Base-by-base conservation (phyloP, 192 early-diverging fungal species). In the Endogone sp. region DNA sequence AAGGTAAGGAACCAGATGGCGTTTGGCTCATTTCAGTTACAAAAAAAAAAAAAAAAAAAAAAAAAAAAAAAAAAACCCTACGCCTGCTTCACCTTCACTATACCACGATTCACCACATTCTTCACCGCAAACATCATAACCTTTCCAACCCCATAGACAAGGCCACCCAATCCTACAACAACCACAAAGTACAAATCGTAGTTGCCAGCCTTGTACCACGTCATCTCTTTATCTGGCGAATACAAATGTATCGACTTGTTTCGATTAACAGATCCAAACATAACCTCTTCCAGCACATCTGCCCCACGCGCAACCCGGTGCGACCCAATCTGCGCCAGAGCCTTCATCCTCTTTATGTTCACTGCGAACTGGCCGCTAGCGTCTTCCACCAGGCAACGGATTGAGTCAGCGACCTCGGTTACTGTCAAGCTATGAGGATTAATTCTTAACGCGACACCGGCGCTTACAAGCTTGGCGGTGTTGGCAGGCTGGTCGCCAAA, bases 401-500 rank as follows among this genome's bases (percentile, higher is more conserved):
- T 49, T 16, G 6, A 11, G 9, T 49, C 37, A 1, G 37, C 16
- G 9, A 49, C 37, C 37, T 49, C 37, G 9, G 37, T 1, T 16
- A 49, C 37, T 16, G 37, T 49, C 37, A 0, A 6, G 9, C 9
- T 49, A 16, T 1, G 0, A 49, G 9, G 37, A 49, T 49, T 16
- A 49, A 49, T 49, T 49, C 16, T 6, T 49, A 49, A 1, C 37
- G 37, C 37, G 9, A 49, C 37, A 49, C 37, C 37, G 37, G 37
- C 37, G 37, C 37, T 6, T 11, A 1, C 0, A 16, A 49, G 37
- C 10, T 70, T 55, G 3, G 32, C 0, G 0, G 37, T 68, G 27
- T 74, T 81, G 10, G 22, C 21, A 22, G 64, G 64, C n/a, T 81
- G 73, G 58, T 75, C 76, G 21, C 64, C 63, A 29, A 54, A 60